Evolutionary conservation across 805 yeast species (phyloP).

Genomic region (Kazachstania taianensis): DNA sequence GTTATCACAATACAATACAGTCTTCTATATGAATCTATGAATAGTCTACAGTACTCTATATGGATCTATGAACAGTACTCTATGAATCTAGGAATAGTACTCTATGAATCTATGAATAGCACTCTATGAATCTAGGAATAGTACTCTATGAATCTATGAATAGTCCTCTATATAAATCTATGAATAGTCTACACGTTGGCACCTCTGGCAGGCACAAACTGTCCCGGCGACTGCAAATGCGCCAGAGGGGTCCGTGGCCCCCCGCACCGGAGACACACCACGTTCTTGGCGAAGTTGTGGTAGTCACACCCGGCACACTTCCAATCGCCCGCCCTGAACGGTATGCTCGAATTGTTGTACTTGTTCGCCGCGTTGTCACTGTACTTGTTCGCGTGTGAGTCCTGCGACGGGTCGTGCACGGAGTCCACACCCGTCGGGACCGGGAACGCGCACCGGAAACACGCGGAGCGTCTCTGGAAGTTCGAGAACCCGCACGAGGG

Average conservation of each 20-base stretch:
- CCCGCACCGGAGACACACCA: slow-evolving; percentile 81
- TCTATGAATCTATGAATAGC: too few relatives aligned
- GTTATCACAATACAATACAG: too few relatives aligned
- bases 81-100: too few relatives aligned
- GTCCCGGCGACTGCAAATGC: too few relatives aligned
- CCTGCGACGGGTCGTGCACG: slow-evolving; percentile 15
- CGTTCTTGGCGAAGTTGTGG: slow-evolving; percentile 87
- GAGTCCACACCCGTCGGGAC: slow-evolving; percentile 38
- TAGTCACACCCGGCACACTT: slow-evolving; percentile 76
- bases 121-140: too few relatives aligned
- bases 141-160: too few relatives aligned
- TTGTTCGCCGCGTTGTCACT: slow-evolving; percentile 16
- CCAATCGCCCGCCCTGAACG: slow-evolving; percentile 96
- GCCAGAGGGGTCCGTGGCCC: slow-evolving; percentile 38
- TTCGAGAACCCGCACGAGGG: slow-evolving; percentile 93
- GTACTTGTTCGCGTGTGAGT: slow-evolving; percentile 6
- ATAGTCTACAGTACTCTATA: too few relatives aligned
- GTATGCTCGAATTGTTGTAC: slow-evolving; percentile 40
- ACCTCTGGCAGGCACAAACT: too few relatives aligned
- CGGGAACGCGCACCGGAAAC: slow-evolving; percentile 88
- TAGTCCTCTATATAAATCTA: too few relatives aligned
- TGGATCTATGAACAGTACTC: too few relatives aligned
- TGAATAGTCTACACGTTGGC: too few relatives aligned
- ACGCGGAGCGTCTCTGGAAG: slow-evolving; percentile 87
- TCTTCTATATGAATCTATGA: too few relatives aligned